phyloP scores from a whole-genome alignment of 202 grass and related monocot genomes.

The Elaeis oleifera region DNA sequence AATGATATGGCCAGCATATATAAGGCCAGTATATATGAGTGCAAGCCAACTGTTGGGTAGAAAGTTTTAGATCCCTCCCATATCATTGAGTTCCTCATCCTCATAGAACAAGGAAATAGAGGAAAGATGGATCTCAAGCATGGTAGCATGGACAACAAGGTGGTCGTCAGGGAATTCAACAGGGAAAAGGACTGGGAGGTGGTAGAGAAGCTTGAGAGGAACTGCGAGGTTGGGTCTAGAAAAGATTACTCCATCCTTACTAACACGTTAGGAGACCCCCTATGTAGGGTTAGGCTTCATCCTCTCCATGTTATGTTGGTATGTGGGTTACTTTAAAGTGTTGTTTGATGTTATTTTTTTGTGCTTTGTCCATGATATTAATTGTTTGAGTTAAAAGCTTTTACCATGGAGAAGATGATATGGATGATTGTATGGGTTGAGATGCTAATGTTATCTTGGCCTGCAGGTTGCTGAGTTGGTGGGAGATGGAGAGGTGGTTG shows the following conservation, averaged over 20 bases:
- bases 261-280: slow-evolving; percentile 26
- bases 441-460: no score
- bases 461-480: slow-evolving; percentile 17
- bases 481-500: slow-evolving; percentile 4
- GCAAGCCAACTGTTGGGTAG: no score
- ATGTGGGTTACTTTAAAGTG: background rate
- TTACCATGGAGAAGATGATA: no score
- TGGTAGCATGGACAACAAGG: background rate
- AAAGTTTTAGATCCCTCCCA: no score
- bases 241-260: slow-evolving; percentile 13
- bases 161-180: slow-evolving; percentile 16
- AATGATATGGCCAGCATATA: no score
- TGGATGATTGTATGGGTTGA: no score
- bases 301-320: slow-evolving; percentile 27
- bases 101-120: background rate
- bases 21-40: no score
- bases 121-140: slow-evolving; percentile 9
- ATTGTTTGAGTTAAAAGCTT: no score
- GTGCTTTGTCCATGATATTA: no score
- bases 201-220: slow-evolving; percentile 26
- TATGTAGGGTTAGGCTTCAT: slow-evolving; percentile 23
- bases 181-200: slow-evolving; percentile 1
- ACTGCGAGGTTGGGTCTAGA: slow-evolving; percentile 14
- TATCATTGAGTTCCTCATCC: no score
- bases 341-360: background rate